Evolutionary conservation across 2,329 filamentous ascomycete genomes (phyloP).

Genomic region (Kalmusia sp.): DNA sequence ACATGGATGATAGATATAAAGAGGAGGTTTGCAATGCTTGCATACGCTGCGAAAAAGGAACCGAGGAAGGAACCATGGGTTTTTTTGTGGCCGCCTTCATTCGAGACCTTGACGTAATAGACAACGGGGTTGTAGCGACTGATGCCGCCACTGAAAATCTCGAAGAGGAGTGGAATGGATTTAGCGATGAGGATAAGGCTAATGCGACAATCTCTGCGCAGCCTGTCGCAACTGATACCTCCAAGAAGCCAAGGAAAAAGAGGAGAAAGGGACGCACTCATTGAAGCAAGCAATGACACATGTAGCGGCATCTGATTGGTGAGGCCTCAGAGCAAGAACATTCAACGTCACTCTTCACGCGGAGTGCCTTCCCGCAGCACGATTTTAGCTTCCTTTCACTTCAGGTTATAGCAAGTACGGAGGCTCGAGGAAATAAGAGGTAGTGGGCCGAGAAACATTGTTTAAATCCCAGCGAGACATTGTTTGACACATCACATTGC

Average conservation of each 20-base stretch:
- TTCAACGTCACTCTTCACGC: neutral
- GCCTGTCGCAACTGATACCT: neutral
- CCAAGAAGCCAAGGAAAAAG: conserved; percentile 27
- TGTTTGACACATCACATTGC: neutral
- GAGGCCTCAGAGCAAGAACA: neutral
- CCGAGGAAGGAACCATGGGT: conserved; percentile 85
- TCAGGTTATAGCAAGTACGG: neutral
- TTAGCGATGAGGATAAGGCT: conserved; percentile 43
- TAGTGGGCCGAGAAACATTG: neutral
- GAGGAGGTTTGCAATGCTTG: conserved; percentile 71
- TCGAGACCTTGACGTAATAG: conserved; percentile 53
- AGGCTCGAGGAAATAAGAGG: neutral
- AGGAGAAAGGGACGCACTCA: conserved; percentile 23
- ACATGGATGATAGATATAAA: conserved; percentile 43
- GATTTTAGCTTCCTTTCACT: neutral
- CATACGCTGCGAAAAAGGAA: conserved; percentile 81
- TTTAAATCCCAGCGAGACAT: neutral
- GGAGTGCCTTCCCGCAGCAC: neutral
- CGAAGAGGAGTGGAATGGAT: conserved; percentile 53
- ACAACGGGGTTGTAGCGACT: conserved; percentile 1
- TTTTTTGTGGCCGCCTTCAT: conserved; percentile 95
- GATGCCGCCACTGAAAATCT: conserved; percentile 25
- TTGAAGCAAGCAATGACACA: neutral
- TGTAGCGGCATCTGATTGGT: neutral
- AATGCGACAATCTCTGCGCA: neutral